These are phyloP conservation scores for Penicillium parvum DNA, from an alignment of 495 filamentous ascomycete species.

Conservation along the genomic window DNA sequence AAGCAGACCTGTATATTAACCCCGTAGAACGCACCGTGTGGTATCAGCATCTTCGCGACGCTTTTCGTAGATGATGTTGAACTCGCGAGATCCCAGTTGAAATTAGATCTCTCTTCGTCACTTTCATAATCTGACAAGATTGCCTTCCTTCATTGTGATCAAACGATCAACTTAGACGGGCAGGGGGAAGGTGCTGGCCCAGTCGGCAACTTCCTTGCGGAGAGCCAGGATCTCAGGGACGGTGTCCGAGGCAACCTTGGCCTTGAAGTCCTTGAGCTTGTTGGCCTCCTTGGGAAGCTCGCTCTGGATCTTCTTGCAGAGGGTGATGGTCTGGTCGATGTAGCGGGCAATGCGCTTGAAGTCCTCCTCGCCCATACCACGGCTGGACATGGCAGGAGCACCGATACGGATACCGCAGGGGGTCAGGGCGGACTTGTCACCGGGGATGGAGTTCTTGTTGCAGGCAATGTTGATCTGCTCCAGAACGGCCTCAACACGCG, in stretches of 20 bases:
- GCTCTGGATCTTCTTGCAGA: slow-evolving; percentile 79
- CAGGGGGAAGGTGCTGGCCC: slow-evolving; percentile 90
- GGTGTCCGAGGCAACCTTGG: slow-evolving; percentile 74
- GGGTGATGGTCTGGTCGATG: slow-evolving; percentile 77
- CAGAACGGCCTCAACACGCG: slow-evolving; percentile 91
- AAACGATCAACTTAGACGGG: slow-evolving; percentile 56
- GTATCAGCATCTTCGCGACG: slow-evolving; percentile 20
- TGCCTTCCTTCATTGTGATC: slow-evolving; percentile 2
- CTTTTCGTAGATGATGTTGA: slow-evolving; percentile 30
- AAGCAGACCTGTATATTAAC: slow-evolving; percentile 45
- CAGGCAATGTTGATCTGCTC: slow-evolving; percentile 98
- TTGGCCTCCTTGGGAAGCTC: slow-evolving; percentile 91
- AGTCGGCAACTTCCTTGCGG: slow-evolving; percentile 81
- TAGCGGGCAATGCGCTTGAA: slow-evolving; percentile 87
- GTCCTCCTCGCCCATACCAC: slow-evolving; percentile 89
- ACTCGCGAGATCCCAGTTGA: slow-evolving; percentile 20
- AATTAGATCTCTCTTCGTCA: slow-evolving; percentile 20
- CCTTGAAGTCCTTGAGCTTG: slow-evolving; percentile 99
- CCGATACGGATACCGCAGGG: slow-evolving; percentile 94
- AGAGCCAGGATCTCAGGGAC: slow-evolving; percentile 74
- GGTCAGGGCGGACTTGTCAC: slow-evolving; percentile 95
- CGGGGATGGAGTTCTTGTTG: slow-evolving; percentile 99
- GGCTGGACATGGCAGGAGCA: slow-evolving; percentile 93
- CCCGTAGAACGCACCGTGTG: slow-evolving; percentile 38
- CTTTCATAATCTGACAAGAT: slow-evolving; percentile 17